Conservation (phyloP, 495 filamentous ascomycete genomes). For the Aspergillus avenaceus region DNA sequence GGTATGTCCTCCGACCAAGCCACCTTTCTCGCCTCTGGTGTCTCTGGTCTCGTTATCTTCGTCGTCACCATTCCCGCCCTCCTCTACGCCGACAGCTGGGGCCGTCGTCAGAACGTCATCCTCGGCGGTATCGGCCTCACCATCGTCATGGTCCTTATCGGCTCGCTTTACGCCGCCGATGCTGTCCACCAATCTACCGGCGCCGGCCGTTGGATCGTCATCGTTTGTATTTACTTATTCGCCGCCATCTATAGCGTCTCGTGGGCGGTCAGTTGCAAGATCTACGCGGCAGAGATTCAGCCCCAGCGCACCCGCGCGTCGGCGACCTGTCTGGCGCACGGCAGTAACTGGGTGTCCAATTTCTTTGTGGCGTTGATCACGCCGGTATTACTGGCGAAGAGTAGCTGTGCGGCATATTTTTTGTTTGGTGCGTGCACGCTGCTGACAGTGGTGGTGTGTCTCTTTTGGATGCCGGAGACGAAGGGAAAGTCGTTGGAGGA, state of each 20-base stretch:
- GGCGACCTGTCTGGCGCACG: conserved; percentile 39
- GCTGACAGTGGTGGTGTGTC: conserved; percentile 42
- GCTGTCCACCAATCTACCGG: conserved; percentile 37
- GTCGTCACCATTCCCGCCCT: conserved; percentile 42
- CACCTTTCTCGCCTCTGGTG: conserved; percentile 47
- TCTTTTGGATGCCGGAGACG: conserved; percentile 55
- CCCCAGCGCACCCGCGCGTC: conserved; percentile 46
- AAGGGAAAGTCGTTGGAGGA: conserved; percentile 48
- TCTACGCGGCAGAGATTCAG: conserved; percentile 51
- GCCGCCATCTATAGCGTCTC: conserved; percentile 32
- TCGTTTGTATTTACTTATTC: conserved; percentile 26
- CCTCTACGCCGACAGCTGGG: conserved; percentile 54
- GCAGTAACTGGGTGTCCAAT: conserved; percentile 50
- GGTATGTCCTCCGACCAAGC: conserved; percentile 40
- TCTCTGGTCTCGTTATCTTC: conserved; percentile 45
- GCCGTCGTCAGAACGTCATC: conserved; percentile 49
- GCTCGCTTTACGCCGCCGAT: conserved; percentile 42
- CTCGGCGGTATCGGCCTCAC: conserved; percentile 46
- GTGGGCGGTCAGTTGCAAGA: conserved; percentile 50
- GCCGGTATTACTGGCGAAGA: conserved; percentile 54
- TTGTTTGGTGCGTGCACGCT: conserved; percentile 48
- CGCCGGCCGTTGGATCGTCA: conserved; percentile 48
- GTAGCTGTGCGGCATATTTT: conserved; percentile 54
- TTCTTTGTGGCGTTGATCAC: conserved; percentile 59
- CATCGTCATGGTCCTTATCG: conserved; percentile 41